Percentiles rank a stretch among this genome's conserved stretches.
phyloP scores from a whole-genome alignment of 2,329 filamentous ascomycete genomes.

The Monosporascus sp. region DNA sequence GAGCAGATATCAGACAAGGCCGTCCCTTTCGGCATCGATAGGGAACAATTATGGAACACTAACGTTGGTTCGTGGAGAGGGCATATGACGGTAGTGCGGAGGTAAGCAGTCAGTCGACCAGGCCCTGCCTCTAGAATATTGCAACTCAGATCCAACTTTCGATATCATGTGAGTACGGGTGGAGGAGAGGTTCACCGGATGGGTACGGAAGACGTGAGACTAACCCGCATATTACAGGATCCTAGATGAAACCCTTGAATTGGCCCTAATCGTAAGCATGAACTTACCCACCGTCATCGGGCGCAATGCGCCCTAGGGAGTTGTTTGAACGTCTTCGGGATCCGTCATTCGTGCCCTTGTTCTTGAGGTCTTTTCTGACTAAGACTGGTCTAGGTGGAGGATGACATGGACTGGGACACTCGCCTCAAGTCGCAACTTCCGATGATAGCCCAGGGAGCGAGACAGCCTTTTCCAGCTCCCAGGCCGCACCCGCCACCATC shows the following conservation, averaged over 20 bases:
- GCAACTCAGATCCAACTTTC: no score
- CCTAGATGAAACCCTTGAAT: conserved; percentile 28
- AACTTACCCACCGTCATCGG: no score
- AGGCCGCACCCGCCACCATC: conserved; percentile 7
- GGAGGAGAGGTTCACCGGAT: background rate
- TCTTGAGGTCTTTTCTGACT: background rate
- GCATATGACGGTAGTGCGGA: conserved; percentile 33
- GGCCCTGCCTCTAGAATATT: conserved; percentile 13
- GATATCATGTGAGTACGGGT: no score
- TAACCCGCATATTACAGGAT: conserved; percentile 16
- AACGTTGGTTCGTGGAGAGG: conserved; percentile 37
- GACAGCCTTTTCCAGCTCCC: conserved; percentile 23
- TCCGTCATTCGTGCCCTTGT: background rate
- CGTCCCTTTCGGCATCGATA: conserved; percentile 28
- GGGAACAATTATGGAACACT: conserved; percentile 20
- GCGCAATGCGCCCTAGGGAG: no score
- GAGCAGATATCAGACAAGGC: conserved; percentile 36
- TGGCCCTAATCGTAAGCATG: conserved; percentile 25
- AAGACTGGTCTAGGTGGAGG: conserved; percentile 22
- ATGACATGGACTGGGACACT: conserved; percentile 37
- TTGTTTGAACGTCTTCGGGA: no score
- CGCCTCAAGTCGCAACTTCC: conserved; percentile 28
- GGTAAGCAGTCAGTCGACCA: conserved; percentile 14
- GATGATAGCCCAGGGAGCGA: conserved; percentile 24
- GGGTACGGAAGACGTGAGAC: background rate